Evolutionary conservation across 2,329 filamentous ascomycete genomes (phyloP), one percentile per base, ranked within the genome.

Genomic region (Graphiopsis chlorocephala): DNA sequence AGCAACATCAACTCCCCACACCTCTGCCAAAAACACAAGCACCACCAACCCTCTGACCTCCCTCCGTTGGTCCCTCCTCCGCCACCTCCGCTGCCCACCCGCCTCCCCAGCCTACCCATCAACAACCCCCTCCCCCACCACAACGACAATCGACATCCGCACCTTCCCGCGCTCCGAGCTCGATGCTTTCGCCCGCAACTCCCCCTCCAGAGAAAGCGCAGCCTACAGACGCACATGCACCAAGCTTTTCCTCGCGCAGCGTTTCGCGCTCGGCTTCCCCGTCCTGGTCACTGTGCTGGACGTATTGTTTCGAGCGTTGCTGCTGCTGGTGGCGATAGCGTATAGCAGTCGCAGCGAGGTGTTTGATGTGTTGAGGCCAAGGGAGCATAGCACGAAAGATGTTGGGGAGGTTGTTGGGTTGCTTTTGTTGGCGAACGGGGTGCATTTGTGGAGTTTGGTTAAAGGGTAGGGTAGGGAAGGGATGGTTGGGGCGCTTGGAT

Each of bases 211-310:
- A 5, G 69, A 74, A 26, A 68, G 71, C 26, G 71, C 69, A 28
- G 35, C 68, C 1, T 83, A 82, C 65, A 70, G 78, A 35, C 72
- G 76, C 42, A 73, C 71, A 5, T 74, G 75, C 11, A 75, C 75
- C 3, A 78, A 78, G 66, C 62, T 79, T 0, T 81, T 82, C 66
- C 66, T 82, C 3, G 80, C 79, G 2, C 74, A 80, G 65, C 71
- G 78, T 2, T 73, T 77, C 26, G 71, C 73, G 3, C 70, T 78
- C 6, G 79, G 79, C 1, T 72, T 79, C 7, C 70, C 76, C 6
- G 73, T 73, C 3, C 38, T 78, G 20, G 64, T 81, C 28, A 61
- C 57, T 65, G 66, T 70, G 4, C 66, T 70, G 63, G 75, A 73
- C 67, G 68, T 64, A 45, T 58, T 67, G 35, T 62, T 73, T 1